Percentiles rank a stretch among this genome's conserved stretches.
phyloP scores from a whole-genome alignment of 805 yeast species.

The Nakazawaea populi region DNA sequence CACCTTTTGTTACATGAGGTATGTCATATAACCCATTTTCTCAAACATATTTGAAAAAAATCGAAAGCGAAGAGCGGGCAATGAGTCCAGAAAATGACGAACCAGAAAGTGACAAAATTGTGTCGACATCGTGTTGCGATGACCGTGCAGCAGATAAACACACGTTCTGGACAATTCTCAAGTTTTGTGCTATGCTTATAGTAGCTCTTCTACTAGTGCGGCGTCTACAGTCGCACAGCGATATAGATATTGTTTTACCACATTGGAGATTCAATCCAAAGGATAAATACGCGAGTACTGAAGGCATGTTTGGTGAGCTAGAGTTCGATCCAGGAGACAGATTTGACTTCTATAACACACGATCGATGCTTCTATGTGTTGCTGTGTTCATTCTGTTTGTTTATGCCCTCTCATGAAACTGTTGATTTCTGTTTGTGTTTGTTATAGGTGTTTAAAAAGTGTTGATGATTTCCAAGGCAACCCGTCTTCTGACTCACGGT shows the following conservation, averaged over 20 bases:
- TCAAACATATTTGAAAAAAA: not conserved
- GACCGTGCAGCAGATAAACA: too few species aligned
- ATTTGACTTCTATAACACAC: slow-evolving; percentile 2
- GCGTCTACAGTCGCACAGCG: not conserved
- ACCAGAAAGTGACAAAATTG: too few species aligned
- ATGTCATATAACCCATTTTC: not conserved
- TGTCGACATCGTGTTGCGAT: too few species aligned
- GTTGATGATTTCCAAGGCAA: too few species aligned
- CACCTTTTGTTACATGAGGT: too few species aligned
- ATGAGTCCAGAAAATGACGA: too few species aligned
- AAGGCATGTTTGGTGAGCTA: not conserved
- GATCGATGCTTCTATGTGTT: not conserved
- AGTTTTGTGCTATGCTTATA: not conserved
- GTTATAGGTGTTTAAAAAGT: not conserved
- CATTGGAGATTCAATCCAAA: not conserved
- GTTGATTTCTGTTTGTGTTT: not conserved
- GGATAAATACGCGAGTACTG: not conserved
- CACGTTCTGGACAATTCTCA: too few species aligned
- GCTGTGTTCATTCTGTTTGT: not conserved
- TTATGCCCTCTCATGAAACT: not conserved
- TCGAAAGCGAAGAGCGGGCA: too few species aligned
- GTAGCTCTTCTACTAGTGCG: not conserved
- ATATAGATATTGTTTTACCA: not conserved
- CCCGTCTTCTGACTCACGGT: too few species aligned
- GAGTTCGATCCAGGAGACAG: slow-evolving; percentile 4